Conservation (phyloP, 2,329 filamentous ascomycete genomes). For the Aspergillus sp. region DNA sequence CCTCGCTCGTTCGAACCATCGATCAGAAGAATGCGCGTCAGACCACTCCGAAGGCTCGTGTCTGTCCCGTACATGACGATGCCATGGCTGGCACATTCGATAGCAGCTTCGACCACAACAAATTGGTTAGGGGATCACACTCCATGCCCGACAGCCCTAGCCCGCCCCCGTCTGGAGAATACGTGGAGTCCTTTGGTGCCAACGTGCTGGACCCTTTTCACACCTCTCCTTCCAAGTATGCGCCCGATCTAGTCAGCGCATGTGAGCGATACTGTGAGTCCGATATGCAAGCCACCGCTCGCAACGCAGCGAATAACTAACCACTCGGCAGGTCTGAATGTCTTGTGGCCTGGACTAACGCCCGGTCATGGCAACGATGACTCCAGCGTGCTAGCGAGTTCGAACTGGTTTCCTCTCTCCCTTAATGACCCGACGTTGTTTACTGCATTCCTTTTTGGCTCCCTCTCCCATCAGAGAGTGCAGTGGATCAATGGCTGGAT, state of each 20-base stretch:
- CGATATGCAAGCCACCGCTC: background rate
- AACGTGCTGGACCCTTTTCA: constrained; percentile 28
- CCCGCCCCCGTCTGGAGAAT: constrained; percentile 1
- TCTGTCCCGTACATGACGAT: background rate
- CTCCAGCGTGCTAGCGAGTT: constrained; percentile 5
- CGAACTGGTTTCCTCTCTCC: constrained; percentile 31
- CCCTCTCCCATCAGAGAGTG: constrained; percentile 33
- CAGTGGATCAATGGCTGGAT: constrained; percentile 29
- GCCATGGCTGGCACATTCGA: background rate
- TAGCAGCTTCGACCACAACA: background rate
- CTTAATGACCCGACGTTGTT: constrained; percentile 30
- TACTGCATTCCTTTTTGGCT: constrained; percentile 32
- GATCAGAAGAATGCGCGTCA: background rate
- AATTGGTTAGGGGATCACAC: background rate
- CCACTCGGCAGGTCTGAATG: constrained; percentile 16
- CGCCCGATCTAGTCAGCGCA: constrained; percentile 22
- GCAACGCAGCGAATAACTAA: background rate
- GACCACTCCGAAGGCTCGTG: background rate
- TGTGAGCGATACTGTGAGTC: constrained; percentile 30
- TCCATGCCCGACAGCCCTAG: background rate
- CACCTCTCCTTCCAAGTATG: constrained; percentile 23
- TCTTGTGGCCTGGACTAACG: constrained; percentile 31
- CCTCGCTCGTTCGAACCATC: background rate
- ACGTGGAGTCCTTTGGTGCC: constrained; percentile 22
- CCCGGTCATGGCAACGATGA: constrained; percentile 11